phyloP scores from a whole-genome alignment of 1,284 basidiomycete genomes.

The Leucoagaricus sp. region DNA sequence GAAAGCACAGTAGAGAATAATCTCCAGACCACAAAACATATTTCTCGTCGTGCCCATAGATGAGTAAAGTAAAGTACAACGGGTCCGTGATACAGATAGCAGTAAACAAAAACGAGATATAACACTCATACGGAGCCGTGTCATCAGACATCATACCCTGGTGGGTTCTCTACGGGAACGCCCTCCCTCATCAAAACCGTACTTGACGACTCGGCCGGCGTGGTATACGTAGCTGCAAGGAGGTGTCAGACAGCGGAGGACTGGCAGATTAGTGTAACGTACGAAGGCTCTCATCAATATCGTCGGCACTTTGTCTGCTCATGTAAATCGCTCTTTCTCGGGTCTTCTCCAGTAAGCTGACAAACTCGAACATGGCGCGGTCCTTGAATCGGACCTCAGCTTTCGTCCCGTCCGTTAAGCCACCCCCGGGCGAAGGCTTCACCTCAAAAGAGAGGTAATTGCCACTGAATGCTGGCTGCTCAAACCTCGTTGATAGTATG shows the following conservation, averaged over 20 bases:
- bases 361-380: conserved; percentile 72
- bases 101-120: conserved; percentile 5
- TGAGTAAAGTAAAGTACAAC: conserved; percentile 10
- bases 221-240: conserved; percentile 54
- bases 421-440: conserved; percentile 64
- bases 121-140: background rate
- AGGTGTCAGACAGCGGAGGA: background rate
- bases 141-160: conserved; percentile 57
- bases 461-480: conserved; percentile 70
- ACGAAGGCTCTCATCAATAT: conserved; percentile 64
- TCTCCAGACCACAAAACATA: background rate
- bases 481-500: conserved; percentile 68
- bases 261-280: conserved; percentile 31
- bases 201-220: conserved; percentile 45
- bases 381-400: conserved; percentile 70
- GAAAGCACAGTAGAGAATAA: too few relatives aligned
- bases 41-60: background rate
- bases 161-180: conserved; percentile 57
- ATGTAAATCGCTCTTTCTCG: conserved; percentile 74
- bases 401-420: conserved; percentile 60
- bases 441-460: conserved; percentile 71
- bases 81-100: background rate
- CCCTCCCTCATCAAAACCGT: conserved; percentile 39
- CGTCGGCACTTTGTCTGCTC: conserved; percentile 61
- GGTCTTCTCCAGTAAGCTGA: conserved; percentile 69